These are phyloP conservation scores for Sarocladium brachiariae DNA, from an alignment of 2,329 filamentous ascomycete genomes.

Conservation along the genomic window DNA sequence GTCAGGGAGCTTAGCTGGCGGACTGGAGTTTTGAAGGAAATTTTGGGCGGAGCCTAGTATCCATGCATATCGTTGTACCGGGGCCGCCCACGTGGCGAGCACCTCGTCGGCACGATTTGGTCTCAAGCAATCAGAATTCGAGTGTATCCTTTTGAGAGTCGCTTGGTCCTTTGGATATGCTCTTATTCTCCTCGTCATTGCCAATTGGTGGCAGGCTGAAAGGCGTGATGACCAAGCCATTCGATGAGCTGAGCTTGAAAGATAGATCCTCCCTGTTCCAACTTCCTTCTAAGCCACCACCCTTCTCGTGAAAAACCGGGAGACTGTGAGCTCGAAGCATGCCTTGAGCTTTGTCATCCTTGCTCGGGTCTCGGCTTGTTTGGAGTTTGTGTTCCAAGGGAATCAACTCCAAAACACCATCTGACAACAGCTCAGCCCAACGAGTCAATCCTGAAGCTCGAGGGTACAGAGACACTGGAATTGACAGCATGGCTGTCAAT, in stretches of 20 bases:
- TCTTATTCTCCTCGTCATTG: constrained; percentile 47
- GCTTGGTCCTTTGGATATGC: constrained; percentile 24
- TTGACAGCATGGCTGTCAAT: constrained; percentile 65
- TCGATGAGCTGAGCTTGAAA: constrained; percentile 76
- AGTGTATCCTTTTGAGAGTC: constrained; percentile 55
- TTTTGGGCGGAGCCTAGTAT: constrained; percentile 5
- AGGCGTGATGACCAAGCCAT: constrained; percentile 76
- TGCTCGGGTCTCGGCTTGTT: constrained; percentile 44
- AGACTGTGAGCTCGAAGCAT: constrained; percentile 77
- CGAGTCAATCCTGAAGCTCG: constrained; percentile 68
- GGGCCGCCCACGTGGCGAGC: neutral
- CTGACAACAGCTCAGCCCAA: constrained; percentile 79
- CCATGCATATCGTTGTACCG: constrained; percentile 6
- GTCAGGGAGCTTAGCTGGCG: neutral
- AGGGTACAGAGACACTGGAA: constrained; percentile 76
- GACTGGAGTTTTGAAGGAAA: constrained; percentile 2
- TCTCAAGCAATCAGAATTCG: constrained; percentile 56
- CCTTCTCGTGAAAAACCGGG: constrained; percentile 81
- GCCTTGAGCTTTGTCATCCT: constrained; percentile 72
- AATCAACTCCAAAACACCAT: constrained; percentile 81
- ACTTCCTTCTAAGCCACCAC: constrained; percentile 64
- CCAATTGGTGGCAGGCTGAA: constrained; percentile 85
- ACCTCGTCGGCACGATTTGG: neutral
- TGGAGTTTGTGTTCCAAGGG: constrained; percentile 53
- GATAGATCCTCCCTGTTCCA: constrained; percentile 78